Conservation (phyloP, 331 rosid species). For the Malus hybrid region DNA sequence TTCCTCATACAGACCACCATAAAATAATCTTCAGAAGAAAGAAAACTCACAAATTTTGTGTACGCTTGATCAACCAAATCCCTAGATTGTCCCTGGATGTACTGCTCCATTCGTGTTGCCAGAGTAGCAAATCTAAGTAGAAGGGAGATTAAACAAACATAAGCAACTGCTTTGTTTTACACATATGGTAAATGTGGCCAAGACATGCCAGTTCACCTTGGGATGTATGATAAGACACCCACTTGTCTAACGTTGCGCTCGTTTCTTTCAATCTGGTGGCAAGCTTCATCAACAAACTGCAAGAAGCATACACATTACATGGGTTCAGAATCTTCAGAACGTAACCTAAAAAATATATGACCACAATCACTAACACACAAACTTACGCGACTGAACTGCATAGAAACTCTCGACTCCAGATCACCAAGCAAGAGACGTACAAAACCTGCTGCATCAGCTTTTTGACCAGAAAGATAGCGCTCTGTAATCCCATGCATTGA, state of each 20-base stretch:
- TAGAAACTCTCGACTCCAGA: constrained; percentile 74
- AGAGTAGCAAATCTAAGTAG: constrained; percentile 77
- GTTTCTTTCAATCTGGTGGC: constrained; percentile 85
- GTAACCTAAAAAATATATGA: constrained; percentile 13
- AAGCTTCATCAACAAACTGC: constrained; percentile 93
- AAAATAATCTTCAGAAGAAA: neutral
- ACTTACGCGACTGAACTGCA: constrained; percentile 76
- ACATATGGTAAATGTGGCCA: neutral
- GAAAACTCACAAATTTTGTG: constrained; percentile 75
- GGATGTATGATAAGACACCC: constrained; percentile 86
- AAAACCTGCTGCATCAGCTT: constrained; percentile 93
- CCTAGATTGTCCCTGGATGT: constrained; percentile 88
- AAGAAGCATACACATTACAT: constrained; percentile 12
- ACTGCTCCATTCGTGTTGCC: constrained; percentile 97
- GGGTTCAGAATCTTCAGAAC: constrained; percentile 19
- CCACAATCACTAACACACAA: constrained; percentile 1
- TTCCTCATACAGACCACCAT: neutral
- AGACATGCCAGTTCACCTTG: constrained; percentile 45
- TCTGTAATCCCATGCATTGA: constrained; percentile 99
- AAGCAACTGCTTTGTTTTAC: neutral
- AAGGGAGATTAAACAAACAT: constrained; percentile 1
- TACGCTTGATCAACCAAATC: constrained; percentile 99
- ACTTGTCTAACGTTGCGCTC: constrained; percentile 79
- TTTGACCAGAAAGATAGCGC: constrained; percentile 86
- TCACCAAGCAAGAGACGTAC: constrained; percentile 88